Evolutionary conservation across 768 basidiomycete genomes (phyloP).

Genomic region (Xerocomellus chrysenteron): DNA sequence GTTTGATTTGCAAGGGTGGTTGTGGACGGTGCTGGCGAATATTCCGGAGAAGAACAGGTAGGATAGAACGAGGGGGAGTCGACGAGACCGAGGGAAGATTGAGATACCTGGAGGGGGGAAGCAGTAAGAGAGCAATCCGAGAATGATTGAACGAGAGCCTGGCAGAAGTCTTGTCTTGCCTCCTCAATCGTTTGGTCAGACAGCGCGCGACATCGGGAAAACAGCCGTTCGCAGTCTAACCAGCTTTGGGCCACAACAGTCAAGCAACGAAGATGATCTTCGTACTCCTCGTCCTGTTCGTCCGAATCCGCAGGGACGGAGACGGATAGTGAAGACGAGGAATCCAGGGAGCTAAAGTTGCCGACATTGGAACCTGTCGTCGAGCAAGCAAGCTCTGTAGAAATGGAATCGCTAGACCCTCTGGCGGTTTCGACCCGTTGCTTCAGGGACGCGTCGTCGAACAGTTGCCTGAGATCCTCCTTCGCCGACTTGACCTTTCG

Average conservation of each 20-base stretch:
- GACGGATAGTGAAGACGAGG: background rate
- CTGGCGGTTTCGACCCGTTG: background rate
- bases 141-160: slow-evolving; percentile 2
- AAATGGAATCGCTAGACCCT: background rate
- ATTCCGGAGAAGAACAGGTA: background rate
- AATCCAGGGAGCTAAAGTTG: too few species aligned
- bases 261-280: background rate
- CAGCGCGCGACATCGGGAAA: background rate
- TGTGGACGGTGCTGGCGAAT: background rate
- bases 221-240: slow-evolving; percentile 5
- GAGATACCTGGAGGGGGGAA: background rate
- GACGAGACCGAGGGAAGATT: background rate
- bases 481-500: slow-evolving; percentile 10
- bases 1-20: background rate
- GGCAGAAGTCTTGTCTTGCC: slow-evolving; percentile 11
- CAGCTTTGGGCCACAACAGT: background rate
- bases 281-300: background rate
- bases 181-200: background rate
- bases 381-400: background rate
- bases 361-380: background rate
- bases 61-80: background rate
- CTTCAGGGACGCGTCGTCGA: background rate
- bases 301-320: background rate
- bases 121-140: background rate
- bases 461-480: slow-evolving; percentile 6